These are phyloP conservation scores for Cyanidium caldarium DNA, from an alignment of 23 red algal genomes.

Conservation along the genomic window DNA sequence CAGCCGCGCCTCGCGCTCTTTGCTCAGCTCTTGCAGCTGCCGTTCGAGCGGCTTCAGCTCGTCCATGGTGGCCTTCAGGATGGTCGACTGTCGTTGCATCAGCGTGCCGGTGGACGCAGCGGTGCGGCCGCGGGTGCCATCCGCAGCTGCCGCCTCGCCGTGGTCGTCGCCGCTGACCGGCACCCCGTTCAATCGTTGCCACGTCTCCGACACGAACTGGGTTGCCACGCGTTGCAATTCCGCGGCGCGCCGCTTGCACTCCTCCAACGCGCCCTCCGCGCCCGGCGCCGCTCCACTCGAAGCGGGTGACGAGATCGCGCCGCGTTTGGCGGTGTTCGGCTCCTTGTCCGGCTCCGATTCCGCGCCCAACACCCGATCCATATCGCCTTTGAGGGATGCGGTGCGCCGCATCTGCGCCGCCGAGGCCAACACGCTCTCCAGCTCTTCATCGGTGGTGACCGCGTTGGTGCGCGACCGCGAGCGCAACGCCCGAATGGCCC, in stretches of 20 bases:
- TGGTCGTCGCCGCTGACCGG: background rate
- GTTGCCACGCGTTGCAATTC: no score
- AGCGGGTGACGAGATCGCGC: no score
- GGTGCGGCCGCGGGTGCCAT: background rate
- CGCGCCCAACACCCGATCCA: background rate
- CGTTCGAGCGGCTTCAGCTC: slow-evolving; percentile 59
- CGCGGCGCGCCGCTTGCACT: no score
- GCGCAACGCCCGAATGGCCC: background rate
- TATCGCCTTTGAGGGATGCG: background rate
- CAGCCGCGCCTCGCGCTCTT: slow-evolving; percentile 45
- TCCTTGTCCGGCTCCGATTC: no score
- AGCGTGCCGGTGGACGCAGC: background rate
- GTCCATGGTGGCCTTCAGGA: slow-evolving; percentile 4
- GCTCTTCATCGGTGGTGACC: background rate
- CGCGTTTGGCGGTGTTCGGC: no score
- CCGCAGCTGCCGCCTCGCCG: background rate
- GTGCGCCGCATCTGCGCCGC: background rate
- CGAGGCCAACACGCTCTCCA: background rate
- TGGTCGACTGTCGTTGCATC: background rate
- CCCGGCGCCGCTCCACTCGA: no score
- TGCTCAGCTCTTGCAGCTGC: slow-evolving; percentile 45
- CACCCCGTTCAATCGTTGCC: slow-evolving; percentile 14
- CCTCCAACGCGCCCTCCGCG: no score
- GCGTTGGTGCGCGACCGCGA: background rate
- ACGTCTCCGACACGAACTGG: background rate